phyloP scores from a whole-genome alignment of 139 green algal species.

The Chlamydomonas eustigma region DNA sequence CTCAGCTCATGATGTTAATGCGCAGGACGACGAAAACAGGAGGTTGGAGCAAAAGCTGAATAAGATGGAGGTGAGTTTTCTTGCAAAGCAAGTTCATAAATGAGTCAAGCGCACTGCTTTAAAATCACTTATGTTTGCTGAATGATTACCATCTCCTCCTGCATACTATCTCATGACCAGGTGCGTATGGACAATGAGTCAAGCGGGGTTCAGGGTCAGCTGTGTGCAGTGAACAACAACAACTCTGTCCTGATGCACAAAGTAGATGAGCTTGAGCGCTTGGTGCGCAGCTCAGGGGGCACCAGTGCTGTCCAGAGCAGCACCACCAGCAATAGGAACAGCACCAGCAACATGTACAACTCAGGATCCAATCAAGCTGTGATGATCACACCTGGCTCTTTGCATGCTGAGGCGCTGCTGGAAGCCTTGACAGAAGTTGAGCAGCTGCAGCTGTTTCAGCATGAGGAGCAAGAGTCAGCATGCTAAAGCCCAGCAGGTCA shows the following conservation, averaged over 20 bases:
- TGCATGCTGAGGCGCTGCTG: no score
- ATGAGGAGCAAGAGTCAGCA: no score
- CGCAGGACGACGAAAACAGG: background rate
- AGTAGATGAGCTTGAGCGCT: background rate
- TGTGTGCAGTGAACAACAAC: background rate
- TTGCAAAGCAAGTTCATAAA: background rate
- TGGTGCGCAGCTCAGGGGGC: background rate
- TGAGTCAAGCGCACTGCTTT: background rate
- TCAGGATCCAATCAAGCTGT: background rate
- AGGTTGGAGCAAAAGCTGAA: background rate
- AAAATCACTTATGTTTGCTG: background rate
- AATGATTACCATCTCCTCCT: background rate
- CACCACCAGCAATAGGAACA: background rate
- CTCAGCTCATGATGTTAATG: no score
- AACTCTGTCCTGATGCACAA: background rate
- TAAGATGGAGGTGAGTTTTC: background rate
- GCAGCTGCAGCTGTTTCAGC: no score
- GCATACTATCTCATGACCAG: background rate
- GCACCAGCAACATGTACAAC: background rate
- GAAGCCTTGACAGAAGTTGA: no score
- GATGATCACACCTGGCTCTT: no score
- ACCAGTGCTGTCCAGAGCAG: background rate
- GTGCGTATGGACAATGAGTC: background rate
- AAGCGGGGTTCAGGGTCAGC: background rate
- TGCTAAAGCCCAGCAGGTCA: no score